phyloP scores from a whole-genome alignment of 225 moss, liverwort and hornwort species.

The Rhytidiadelphus loreus region DNA sequence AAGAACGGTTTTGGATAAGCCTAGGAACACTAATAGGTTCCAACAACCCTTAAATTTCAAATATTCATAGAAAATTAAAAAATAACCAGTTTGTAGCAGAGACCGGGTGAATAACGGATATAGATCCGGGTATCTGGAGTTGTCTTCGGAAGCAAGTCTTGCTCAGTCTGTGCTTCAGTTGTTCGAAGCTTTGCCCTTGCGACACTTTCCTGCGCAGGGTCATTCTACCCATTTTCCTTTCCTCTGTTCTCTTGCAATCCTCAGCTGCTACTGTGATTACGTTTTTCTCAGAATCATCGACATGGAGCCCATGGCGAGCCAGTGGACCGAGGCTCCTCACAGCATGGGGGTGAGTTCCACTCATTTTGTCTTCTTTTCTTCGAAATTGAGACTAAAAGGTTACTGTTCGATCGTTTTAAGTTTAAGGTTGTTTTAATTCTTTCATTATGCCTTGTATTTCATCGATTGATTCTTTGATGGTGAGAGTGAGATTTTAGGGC shows the following conservation, averaged over 20 bases:
- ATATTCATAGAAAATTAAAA: background rate
- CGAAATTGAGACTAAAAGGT: background rate
- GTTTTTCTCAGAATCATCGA: background rate
- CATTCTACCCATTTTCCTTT: background rate
- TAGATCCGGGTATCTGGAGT: background rate
- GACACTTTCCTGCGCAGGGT: background rate
- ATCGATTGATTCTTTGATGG: background rate
- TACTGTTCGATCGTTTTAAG: background rate
- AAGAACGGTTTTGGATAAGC: rapidly evolving
- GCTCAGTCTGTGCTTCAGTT: background rate
- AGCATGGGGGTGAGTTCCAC: conserved; percentile 55
- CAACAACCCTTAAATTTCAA: background rate
- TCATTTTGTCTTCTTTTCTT: background rate
- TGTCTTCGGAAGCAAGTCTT: background rate
- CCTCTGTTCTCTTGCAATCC: background rate
- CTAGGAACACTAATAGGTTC: rapidly evolving
- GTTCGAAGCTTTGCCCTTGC: background rate
- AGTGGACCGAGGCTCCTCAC: conserved; percentile 61
- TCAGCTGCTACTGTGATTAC: background rate
- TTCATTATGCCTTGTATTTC: background rate
- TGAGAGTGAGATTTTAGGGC: background rate
- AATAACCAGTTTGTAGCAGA: too few species aligned
- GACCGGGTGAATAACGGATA: background rate
- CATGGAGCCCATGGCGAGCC: conserved; percentile 48
- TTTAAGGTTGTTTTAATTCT: background rate